Percentiles rank a stretch among this genome's conserved stretches.
Conservation (phyloP, 2,329 filamentous ascomycete genomes). For the Aspergillus spinulosporus region DNA sequence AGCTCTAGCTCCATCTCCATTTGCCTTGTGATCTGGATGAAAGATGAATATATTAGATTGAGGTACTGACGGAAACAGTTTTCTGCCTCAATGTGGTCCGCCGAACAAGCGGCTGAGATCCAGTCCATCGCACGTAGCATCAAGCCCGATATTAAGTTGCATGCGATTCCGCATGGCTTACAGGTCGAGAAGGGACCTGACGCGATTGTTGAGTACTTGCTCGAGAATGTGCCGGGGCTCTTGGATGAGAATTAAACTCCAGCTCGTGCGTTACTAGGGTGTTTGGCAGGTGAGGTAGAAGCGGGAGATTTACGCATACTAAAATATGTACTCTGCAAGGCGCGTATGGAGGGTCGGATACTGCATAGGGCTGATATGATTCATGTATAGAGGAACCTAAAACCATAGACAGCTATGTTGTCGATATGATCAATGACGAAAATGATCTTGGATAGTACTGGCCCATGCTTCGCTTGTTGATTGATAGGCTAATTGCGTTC, state of each 20-base stretch:
- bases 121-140: slow-evolving; percentile 39
- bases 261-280: too few relatives aligned
- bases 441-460: too few relatives aligned
- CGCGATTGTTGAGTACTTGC: slow-evolving; percentile 45
- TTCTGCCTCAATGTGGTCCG: slow-evolving; percentile 62
- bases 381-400: not conserved
- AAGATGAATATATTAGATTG: too few relatives aligned
- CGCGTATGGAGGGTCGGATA: not conserved
- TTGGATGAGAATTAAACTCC: slow-evolving; percentile 29
- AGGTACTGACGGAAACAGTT: slow-evolving; percentile 47
- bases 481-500: too few relatives aligned
- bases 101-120: slow-evolving; percentile 41
- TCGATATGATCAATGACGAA: not conserved
- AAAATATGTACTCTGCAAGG: too few relatives aligned
- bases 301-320: too few relatives aligned
- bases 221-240: slow-evolving; percentile 42
- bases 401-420: not conserved
- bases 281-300: too few relatives aligned
- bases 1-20: too few relatives aligned
- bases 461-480: too few relatives aligned
- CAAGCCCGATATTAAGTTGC: slow-evolving; percentile 43
- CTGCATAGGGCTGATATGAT: not conserved
- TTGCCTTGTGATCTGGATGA: too few relatives aligned
- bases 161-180: slow-evolving; percentile 45
- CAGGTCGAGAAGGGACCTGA: slow-evolving; percentile 46